Conservation (phyloP, 2,329 filamentous ascomycete genomes). For the Xylariaceae sp. region DNA sequence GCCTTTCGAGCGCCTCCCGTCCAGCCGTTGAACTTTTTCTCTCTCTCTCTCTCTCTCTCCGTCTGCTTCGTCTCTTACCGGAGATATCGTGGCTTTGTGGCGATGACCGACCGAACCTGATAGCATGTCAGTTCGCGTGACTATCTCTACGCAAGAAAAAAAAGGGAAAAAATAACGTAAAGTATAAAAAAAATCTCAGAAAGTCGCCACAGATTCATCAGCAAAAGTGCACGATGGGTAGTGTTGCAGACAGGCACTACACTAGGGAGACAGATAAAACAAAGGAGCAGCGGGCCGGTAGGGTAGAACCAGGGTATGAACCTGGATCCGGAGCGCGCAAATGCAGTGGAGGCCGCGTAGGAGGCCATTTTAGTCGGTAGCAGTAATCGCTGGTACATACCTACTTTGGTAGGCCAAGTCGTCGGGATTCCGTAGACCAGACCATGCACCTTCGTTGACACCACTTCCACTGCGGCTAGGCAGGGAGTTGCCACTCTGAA, state of each 20-base stretch:
- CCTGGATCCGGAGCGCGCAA: slow-evolving; percentile 1
- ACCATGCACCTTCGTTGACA: slow-evolving; percentile 13
- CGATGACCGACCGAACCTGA: slow-evolving; percentile 7
- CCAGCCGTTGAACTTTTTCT: slow-evolving; percentile 15
- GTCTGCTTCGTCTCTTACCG: slow-evolving; percentile 15
- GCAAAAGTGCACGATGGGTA: no score
- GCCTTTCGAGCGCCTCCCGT: slow-evolving; percentile 16
- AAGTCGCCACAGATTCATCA: slow-evolving; percentile 5
- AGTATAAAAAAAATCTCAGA: neutral
- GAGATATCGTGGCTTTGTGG: slow-evolving; percentile 17
- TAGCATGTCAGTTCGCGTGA: slow-evolving; percentile 14
- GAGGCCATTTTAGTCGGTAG: slow-evolving; percentile 8
- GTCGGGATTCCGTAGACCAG: slow-evolving; percentile 2
- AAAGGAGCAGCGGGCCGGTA: slow-evolving; percentile 3
- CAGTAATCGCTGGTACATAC: neutral
- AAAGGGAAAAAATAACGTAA: no score
- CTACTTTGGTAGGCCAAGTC: slow-evolving; percentile 1
- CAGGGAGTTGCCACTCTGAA: no score
- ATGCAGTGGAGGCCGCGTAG: slow-evolving; percentile 1
- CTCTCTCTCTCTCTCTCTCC: slow-evolving; percentile 7
- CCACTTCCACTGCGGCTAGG: slow-evolving; percentile 10
- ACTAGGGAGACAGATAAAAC: neutral
- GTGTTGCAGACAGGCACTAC: neutral
- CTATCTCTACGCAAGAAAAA: neutral
- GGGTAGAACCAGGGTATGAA: slow-evolving; percentile 1